Conservation (phyloP, 805 yeast genomes). For the Spathaspora sp. region DNA sequence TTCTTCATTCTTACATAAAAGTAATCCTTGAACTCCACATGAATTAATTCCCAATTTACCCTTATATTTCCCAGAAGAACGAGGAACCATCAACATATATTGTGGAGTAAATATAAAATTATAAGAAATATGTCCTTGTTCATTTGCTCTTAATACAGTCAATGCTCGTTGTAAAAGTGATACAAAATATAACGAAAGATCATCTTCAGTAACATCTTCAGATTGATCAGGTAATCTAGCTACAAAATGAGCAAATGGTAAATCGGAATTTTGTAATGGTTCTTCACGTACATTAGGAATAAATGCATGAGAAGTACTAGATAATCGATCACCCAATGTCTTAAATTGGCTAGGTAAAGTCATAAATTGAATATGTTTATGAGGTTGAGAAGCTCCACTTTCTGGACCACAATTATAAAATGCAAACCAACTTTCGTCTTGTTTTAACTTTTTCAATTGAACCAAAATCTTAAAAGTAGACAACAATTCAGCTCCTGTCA, state of each 20-base stretch:
- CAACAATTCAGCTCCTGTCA: conserved; percentile 66
- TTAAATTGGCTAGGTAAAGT: conserved; percentile 56
- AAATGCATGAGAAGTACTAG: conserved; percentile 44
- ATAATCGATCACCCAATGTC: conserved; percentile 52
- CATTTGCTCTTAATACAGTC: conserved; percentile 58
- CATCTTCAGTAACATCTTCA: conserved; percentile 46
- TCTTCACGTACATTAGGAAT: conserved; percentile 49
- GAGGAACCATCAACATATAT: conserved; percentile 87
- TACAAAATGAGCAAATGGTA: conserved; percentile 80
- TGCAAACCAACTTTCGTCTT: conserved; percentile 56
- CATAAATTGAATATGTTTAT: conserved; percentile 88
- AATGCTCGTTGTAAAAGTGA: conserved; percentile 68
- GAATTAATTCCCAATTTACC: conserved; percentile 66
- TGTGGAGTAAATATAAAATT: conserved; percentile 77
- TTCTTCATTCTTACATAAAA: conserved; percentile 69
- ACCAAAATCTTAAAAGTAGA: conserved; percentile 55
- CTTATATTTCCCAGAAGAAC: conserved; percentile 54
- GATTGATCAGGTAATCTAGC: conserved; percentile 49
- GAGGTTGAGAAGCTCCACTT: conserved; percentile 94
- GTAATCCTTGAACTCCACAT: conserved; percentile 74
- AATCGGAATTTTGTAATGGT: conserved; percentile 57
- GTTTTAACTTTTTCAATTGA: conserved; percentile 38
- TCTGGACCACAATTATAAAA: conserved; percentile 86
- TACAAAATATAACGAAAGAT: conserved; percentile 65
- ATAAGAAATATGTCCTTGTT: conserved; percentile 54